phyloP scores from a whole-genome alignment of 2,329 filamentous ascomycete species.

The Botrytis pseudocinerea region DNA sequence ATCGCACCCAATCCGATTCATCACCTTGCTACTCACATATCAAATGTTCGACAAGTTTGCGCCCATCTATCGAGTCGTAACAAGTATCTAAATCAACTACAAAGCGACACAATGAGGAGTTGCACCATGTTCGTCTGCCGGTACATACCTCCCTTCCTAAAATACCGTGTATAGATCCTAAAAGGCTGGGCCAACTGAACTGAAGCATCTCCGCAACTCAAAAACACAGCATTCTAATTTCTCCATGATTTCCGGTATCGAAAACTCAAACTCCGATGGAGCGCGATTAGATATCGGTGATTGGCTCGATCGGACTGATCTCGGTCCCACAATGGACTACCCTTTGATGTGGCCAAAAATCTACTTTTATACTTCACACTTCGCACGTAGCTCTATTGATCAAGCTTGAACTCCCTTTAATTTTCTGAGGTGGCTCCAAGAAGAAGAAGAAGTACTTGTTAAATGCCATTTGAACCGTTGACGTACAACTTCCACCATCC shows the following conservation, averaged over 20 bases:
- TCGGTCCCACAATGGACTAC: background rate
- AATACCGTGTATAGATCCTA: background rate
- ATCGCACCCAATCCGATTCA: background rate
- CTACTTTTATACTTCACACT: background rate
- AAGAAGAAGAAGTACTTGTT: background rate
- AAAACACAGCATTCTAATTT: constrained; percentile 16
- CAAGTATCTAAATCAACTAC: background rate
- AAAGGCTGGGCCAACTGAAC: background rate
- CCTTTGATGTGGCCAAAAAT: background rate
- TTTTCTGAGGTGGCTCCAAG: too few relatives aligned
- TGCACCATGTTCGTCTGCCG: background rate
- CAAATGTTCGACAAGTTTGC: background rate
- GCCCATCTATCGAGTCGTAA: background rate
- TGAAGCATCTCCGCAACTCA: background rate
- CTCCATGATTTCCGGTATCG: constrained; percentile 10
- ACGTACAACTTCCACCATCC: background rate
- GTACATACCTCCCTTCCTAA: background rate
- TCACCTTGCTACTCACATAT: background rate
- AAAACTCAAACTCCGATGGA: constrained; percentile 15
- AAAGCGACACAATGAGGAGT: rapidly evolving
- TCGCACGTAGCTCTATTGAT: background rate
- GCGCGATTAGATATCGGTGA: background rate
- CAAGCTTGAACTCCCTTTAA: background rate
- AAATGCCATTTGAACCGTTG: background rate
- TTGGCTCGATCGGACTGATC: background rate